phyloP scores from a whole-genome alignment of 768 basidiomycete genomes.

The Macrocybe gigantea region DNA sequence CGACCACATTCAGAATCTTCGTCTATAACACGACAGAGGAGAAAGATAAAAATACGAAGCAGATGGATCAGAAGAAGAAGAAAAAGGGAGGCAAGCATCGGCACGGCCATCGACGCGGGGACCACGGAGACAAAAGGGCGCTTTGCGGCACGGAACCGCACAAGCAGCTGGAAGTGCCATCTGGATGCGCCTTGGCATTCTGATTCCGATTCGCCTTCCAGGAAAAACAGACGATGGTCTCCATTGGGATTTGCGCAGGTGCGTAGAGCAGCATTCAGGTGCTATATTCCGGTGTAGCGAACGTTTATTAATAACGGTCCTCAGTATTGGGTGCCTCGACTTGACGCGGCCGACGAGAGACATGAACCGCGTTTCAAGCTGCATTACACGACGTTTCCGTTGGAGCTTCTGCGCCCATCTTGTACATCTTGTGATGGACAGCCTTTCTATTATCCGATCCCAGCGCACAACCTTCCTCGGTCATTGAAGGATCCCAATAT shows the following conservation, averaged over 20 bases:
- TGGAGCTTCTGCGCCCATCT: constrained; percentile 33
- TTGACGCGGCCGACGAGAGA: constrained; percentile 41
- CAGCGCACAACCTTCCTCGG: constrained; percentile 47
- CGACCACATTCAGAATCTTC: constrained; percentile 77
- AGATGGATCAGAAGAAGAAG: constrained; percentile 14
- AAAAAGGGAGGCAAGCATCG: constrained; percentile 30
- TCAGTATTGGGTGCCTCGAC: constrained; percentile 63
- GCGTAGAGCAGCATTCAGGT: constrained; percentile 14
- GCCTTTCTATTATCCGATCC: constrained; percentile 45
- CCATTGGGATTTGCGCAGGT: constrained; percentile 88
- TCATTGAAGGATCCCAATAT: constrained; percentile 35
- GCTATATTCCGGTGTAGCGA: constrained; percentile 2
- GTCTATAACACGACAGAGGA: constrained; percentile 62
- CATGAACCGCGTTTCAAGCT: constrained; percentile 60
- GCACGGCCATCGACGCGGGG: constrained; percentile 44
- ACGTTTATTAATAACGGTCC: constrained; percentile 7
- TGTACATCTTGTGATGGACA: constrained; percentile 14
- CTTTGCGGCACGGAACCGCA: constrained; percentile 47
- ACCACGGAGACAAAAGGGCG: constrained; percentile 35
- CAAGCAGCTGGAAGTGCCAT: constrained; percentile 60
- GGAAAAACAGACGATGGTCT: constrained; percentile 62
- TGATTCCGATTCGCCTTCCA: constrained; percentile 62
- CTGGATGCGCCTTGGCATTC: constrained; percentile 55
- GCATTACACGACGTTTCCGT: constrained; percentile 70
- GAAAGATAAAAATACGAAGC: constrained; percentile 14